Evolutionary conservation across 768 basidiomycete genomes (phyloP).

Genomic region (Suillus paluster): DNA sequence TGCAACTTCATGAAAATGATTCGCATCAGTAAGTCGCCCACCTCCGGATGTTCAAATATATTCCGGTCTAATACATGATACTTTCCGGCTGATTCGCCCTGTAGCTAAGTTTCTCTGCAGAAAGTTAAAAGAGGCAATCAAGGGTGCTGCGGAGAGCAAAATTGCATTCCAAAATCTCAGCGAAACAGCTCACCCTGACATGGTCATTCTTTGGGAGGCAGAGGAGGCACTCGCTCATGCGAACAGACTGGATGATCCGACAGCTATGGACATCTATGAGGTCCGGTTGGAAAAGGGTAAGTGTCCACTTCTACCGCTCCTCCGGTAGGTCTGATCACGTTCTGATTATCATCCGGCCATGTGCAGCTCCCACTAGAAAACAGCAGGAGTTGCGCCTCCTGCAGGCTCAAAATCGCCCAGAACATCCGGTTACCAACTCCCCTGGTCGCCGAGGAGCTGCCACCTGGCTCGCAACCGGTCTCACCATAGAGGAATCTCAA

Average conservation of each 20-base stretch:
- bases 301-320: not conserved
- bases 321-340: too few species aligned
- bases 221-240: not conserved
- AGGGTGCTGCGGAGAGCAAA: not conserved
- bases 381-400: not conserved
- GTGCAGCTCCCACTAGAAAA: not conserved
- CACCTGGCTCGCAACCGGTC: conserved; percentile 6
- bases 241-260: not conserved
- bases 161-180: not conserved
- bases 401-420: not conserved
- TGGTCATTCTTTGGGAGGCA: conserved; percentile 5
- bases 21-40: conserved; percentile 9
- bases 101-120: not conserved
- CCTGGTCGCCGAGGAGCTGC: not conserved
- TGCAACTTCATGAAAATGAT: conserved; percentile 31
- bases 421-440: not conserved
- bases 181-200: not conserved
- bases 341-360: not conserved
- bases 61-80: not conserved
- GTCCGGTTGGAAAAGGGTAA: conserved; percentile 9
- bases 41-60: not conserved
- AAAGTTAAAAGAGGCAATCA: conserved; percentile 5
- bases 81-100: not conserved
- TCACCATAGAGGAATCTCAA: conserved; percentile 6
- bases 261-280: conserved; percentile 13